Evolutionary conservation across 257 asterid species (phyloP), one percentile per base, ranked within the genome.

Genomic region (Scutellaria minor): DNA sequence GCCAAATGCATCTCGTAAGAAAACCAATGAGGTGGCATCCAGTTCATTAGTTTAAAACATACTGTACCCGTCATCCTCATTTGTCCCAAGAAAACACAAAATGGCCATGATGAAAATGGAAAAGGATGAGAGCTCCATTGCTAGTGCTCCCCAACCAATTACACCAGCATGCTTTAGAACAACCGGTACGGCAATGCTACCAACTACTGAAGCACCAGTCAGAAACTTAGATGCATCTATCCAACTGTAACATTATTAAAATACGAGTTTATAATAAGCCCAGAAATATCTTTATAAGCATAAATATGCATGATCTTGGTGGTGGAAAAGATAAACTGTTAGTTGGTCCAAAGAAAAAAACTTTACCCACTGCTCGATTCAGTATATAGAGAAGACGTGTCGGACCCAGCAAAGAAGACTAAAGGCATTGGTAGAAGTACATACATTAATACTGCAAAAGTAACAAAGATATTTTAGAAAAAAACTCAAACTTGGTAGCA

Each of bases 111-210:
- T 80, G 56, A 93, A 83, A 66, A 84, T 39, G 71, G 89, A 80
- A 59, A 82, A 91, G 20, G 98, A 93, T 4, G 96, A 89, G 68
- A 91, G 96, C 80, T 87, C 98, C 96, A 93, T 86, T 27, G 92
- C 86, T 81, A 93, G 71, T 35, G 98, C 97, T 37, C 98, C 98
- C 98, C 97, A 91, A 70, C 96, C 81, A 63, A 93, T 93, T 15
- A 93, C 83, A 44, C 96, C 97, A 44, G 94, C 97, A 72, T 93
- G 98, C 82, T 90, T 93, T 66, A 93, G 83, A 78, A 93, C 86
- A 46, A 91, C 68, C 9, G 98, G 97, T 74, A 93, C 88, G 5
- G 97, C 96, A 64, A 93, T 76, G 85, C 98, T 93, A 54, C 98
- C 98, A 68, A 89, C 89, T 6, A 84, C 77, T 64, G 98, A 89